phyloP scores from a whole-genome alignment of 2,329 filamentous ascomycete genomes.

The Pyrenophora teres region DNA sequence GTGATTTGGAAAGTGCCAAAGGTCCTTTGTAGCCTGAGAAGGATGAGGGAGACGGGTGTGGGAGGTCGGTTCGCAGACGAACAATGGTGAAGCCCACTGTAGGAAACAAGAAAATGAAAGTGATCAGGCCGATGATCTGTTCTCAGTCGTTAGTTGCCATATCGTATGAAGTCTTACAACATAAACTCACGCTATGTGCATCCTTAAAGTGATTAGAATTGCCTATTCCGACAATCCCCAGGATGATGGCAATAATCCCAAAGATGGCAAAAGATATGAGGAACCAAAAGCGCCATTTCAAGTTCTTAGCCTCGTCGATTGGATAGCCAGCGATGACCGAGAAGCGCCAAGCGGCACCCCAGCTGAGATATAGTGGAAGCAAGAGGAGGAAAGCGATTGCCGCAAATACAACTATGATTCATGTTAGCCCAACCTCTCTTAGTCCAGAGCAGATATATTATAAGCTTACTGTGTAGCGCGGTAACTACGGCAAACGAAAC shows the following conservation, averaged over 20 bases:
- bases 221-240: slow-evolving; percentile 36
- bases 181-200: slow-evolving; percentile 27
- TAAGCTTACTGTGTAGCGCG: slow-evolving; percentile 27
- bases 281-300: slow-evolving; percentile 32
- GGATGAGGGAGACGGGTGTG: slow-evolving; percentile 22
- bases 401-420: slow-evolving; percentile 22
- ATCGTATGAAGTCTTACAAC: too few relatives aligned
- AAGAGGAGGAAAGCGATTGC: slow-evolving; percentile 32
- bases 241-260: slow-evolving; percentile 22
- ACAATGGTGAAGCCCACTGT: slow-evolving; percentile 20
- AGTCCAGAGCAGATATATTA: background rate
- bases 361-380: slow-evolving; percentile 32
- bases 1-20: slow-evolving; percentile 26
- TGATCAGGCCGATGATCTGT: slow-evolving; percentile 33
- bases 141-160: background rate
- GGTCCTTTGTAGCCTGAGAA: slow-evolving; percentile 30
- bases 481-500: slow-evolving; percentile 27
- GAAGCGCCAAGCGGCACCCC: slow-evolving; percentile 33
- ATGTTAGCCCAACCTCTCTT: background rate
- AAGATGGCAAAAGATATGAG: slow-evolving; percentile 24
- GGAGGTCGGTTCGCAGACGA: slow-evolving; percentile 29
- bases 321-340: slow-evolving; percentile 31
- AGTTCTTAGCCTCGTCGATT: slow-evolving; percentile 29
- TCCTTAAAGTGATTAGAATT: slow-evolving; percentile 30
- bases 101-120: slow-evolving; percentile 26